phyloP scores from a whole-genome alignment of 2,329 filamentous ascomycete genomes.

The Bisporella sp. region DNA sequence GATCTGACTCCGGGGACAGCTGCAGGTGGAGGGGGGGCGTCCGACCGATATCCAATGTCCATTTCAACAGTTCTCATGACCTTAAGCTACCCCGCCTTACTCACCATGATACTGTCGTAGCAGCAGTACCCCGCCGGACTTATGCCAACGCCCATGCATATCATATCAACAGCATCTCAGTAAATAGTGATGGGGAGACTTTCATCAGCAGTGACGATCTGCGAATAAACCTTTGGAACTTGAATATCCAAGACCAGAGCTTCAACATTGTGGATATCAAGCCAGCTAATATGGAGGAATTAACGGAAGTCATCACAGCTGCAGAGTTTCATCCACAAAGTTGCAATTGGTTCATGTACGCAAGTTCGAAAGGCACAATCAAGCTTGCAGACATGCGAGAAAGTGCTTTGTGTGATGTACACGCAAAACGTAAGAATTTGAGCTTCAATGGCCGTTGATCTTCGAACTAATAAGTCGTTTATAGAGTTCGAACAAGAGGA shows the following conservation, averaged over 20 bases:
- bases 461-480: slow-evolving; percentile 8
- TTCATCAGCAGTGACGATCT: slow-evolving; percentile 99
- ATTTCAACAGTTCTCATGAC: slow-evolving; percentile 74
- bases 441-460: no score
- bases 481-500: slow-evolving; percentile 98
- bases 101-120: slow-evolving; percentile 96
- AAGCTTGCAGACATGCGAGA: slow-evolving; percentile 98
- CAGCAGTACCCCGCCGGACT: slow-evolving; percentile 88
- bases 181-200: slow-evolving; percentile 98
- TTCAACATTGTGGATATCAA: slow-evolving; percentile 99
- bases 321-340: slow-evolving; percentile 95
- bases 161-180: slow-evolving; percentile 99
- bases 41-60: slow-evolving; percentile 60
- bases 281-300: slow-evolving; percentile 98
- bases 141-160: slow-evolving; percentile 99
- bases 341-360: slow-evolving; percentile 99
- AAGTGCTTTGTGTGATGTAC: slow-evolving; percentile 90
- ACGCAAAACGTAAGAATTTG: slow-evolving; percentile 70
- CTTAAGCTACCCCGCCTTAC: slow-evolving; percentile 93
- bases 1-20: slow-evolving; percentile 76
- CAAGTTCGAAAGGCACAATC: slow-evolving; percentile 97
- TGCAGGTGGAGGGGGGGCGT: slow-evolving; percentile 69
- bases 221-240: slow-evolving; percentile 96
- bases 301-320: slow-evolving; percentile 97
- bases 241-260: slow-evolving; percentile 98